Base-by-base conservation (phyloP, 1,139 yeast species). In the Kodamaea anthophila region DNA sequence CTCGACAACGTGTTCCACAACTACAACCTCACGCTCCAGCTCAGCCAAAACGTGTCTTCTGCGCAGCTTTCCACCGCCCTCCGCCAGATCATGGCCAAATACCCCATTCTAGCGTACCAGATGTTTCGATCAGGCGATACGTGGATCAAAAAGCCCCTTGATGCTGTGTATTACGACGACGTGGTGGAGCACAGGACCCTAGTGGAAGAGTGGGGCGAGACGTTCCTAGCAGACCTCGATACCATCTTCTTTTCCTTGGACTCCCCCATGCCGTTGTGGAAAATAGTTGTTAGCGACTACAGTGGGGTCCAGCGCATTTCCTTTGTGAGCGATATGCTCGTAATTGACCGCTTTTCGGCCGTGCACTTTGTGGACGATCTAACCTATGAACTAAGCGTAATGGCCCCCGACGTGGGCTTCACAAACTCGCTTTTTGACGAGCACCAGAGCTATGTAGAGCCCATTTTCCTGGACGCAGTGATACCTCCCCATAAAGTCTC, bases 301-400 rank as follows among this genome's bases (percentile, higher is more conserved):
- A 32, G 37, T n/a, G 41, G 35, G 4, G 36, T 23, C 3, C 49
- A 43, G 24, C 43, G 52, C 21, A 22, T 60, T 4, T 36, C 58
- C 1, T 51, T 57, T 18, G 43, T 43, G 9, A 53, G 54, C 32
- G 62, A 61, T 38, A 70, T 65, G 39, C 24, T 53, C 2, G 38
- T 56, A n/a, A 51, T 51, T 22, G 70, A 65, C 39, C 70, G 70
- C 3, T 46, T 43, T 9, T 44, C 65, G 2, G 63, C 52, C 1
- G 42, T 46, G 5, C 42, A 45, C 25, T 62, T 65, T 39, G 66
- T 60, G 27, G 39, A 45, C 9, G 57, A 58, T 18, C 49, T 64
- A 30, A 32, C 51, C 2, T 31, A 33, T n/a, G 50, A 46, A 14
- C 39, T 50, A 20, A 7, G 21, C 18, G 15, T 9, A 5, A 21